Conservation (phyloP, 2,329 filamentous ascomycete species). For the Aspergillus awamori region DNA sequence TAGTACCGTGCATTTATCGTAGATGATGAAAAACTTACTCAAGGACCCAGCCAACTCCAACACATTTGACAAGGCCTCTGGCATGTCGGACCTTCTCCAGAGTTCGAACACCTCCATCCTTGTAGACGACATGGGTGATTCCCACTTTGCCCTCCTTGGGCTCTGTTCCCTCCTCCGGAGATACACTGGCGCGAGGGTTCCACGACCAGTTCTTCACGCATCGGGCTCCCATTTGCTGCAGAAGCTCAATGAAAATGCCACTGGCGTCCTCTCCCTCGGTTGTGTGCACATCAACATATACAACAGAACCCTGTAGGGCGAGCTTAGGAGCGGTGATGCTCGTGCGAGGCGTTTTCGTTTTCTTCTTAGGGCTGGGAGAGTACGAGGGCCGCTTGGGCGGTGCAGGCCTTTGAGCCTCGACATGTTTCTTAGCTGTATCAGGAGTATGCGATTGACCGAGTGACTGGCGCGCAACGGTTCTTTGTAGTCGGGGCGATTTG, state of each 20-base stretch:
- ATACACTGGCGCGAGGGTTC: constrained; percentile 59
- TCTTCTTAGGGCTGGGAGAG: constrained; percentile 29
- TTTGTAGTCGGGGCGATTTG: constrained; percentile 25
- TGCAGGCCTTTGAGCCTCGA: constrained; percentile 3
- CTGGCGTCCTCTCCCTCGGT: constrained; percentile 80
- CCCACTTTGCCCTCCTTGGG: constrained; percentile 59
- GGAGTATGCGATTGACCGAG: constrained; percentile 17
- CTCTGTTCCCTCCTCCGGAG: constrained; percentile 37
- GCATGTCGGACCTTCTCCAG: constrained; percentile 77
- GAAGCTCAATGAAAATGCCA: constrained; percentile 76
- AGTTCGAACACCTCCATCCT: constrained; percentile 79
- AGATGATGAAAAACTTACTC: constrained; percentile 63
- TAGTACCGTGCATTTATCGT: constrained; percentile 11
- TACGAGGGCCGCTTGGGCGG: constrained; percentile 20
- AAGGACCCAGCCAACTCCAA: constrained; percentile 85
- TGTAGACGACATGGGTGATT: constrained; percentile 88
- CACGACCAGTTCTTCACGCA: constrained; percentile 77
- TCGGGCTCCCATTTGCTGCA: constrained; percentile 78
- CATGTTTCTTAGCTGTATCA: constrained; percentile 22
- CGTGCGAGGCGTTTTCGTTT: constrained; percentile 29
- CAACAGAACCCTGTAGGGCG: constrained; percentile 70
- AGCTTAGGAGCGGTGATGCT: constrained; percentile 28
- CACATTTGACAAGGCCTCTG: constrained; percentile 76
- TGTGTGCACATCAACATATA: constrained; percentile 82
- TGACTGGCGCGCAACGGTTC: constrained; percentile 19